Evolutionary conservation across 208 protist genomes (phyloP), one percentile per base, ranked within the genome.

Genomic region (Trichomonas tenax): DNA sequence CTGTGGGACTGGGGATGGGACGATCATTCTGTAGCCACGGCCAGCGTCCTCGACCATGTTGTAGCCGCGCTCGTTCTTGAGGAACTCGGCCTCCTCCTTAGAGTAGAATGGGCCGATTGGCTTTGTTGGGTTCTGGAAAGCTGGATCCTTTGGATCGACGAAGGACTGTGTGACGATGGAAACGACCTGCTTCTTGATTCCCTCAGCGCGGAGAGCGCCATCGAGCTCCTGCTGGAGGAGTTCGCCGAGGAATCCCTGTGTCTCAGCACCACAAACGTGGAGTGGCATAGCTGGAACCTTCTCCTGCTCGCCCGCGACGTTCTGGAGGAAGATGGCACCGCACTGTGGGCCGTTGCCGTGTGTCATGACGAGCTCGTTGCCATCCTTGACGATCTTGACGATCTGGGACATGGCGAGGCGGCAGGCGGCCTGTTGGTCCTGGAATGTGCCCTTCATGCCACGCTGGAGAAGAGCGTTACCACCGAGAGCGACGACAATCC

Each of bases 231-330:
- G 93, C 36, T 96, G 93, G 26, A 96, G 36, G 46, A 96, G 63
- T 44, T 96, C 46, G 15, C 93, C 93, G 45, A 96, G 46, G 34
- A 82, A 81, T 3, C 93, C 93, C 63, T 96, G 93, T 48, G 49
- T 45, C 93, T 81, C 63, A 26, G 93, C 93, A 36, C 93, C 93
- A 45, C 93, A 96, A 82, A 96, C 93, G 40, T 96, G 46, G 10
- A 96, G 36, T 96, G 93, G 93, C 93, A 96, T 96, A 38, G 93
- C 93, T 45, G 93, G 93, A 34, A 81, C 63, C 34, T 84, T 40
- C 1, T n/a, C 89, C 36, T 31, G 49, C 63, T 96, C 49, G 46
- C 49, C 41, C 3, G 38, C 40, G 23, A 82, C 49, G 34, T 96
- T 63, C 36, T 96, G 93, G 41, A 96, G 51, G 93, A 96, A 96